These are phyloP conservation scores for Colletotrichum sp. DNA, from an alignment of 2,329 filamentous ascomycete genomes.

Conservation along the genomic window DNA sequence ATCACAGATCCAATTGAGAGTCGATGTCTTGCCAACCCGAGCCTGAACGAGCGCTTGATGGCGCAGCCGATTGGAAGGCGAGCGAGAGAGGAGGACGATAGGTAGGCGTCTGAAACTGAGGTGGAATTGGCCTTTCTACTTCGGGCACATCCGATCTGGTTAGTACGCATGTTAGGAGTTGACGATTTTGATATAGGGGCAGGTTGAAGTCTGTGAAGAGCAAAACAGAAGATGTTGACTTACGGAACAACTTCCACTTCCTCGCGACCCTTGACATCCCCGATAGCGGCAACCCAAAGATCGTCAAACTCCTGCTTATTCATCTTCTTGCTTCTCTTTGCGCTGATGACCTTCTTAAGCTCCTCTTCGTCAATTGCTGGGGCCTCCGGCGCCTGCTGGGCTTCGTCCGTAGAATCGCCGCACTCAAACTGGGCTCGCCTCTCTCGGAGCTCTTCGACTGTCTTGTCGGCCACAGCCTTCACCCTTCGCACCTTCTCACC, in stretches of 20 bases:
- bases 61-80: conserved; percentile 85
- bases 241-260: conserved; percentile 64
- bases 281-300: conserved; percentile 76
- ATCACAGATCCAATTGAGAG: conserved; percentile 76
- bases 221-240: conserved; percentile 40
- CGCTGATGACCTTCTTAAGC: conserved; percentile 76
- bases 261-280: conserved; percentile 69
- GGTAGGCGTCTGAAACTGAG: conserved; percentile 63
- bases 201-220: background rate
- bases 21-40: conserved; percentile 86
- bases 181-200: conserved; percentile 1
- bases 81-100: conserved; percentile 90
- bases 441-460: conserved; percentile 84
- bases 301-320: conserved; percentile 90
- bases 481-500: conserved; percentile 89
- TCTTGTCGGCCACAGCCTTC: conserved; percentile 85
- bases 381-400: conserved; percentile 61
- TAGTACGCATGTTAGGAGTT: conserved; percentile 66
- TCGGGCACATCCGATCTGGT: conserved; percentile 78
- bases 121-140: conserved; percentile 73
- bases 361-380: conserved; percentile 70
- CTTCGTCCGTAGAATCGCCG: conserved; percentile 69
- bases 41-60: conserved; percentile 76
- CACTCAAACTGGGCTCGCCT: conserved; percentile 91
- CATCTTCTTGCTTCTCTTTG: conserved; percentile 82